Evolutionary conservation across 371 early-diverging fungal genomes (phyloP), one percentile per base, ranked within the genome.

Genomic region (Mortierella sp.): DNA sequence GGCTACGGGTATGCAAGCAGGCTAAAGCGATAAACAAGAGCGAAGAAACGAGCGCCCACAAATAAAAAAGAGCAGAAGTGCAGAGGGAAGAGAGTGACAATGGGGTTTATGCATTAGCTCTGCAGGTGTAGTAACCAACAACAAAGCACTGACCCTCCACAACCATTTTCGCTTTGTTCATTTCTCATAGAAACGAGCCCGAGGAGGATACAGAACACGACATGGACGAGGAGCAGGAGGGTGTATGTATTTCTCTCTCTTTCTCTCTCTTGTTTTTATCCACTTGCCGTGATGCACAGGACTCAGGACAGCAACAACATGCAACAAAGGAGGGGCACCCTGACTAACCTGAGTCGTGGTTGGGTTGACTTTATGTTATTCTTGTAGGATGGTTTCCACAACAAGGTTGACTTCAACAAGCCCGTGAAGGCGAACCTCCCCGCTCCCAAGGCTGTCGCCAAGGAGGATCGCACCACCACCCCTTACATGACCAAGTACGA

Each of bases 401-500:
- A 79, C 38, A 75, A 74, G 48, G 81, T 84, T 14, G 84, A 84
- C 43, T 72, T 80, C 43, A 65, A 65, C 71, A 84, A 84, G 71
- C 75, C 77, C 27, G 32, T 65, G 11, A 58, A 70, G 71, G 75
- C 76, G 44, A 48, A 76, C 29, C 71, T 76, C 27, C 77, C 85
- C 44, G 24, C 41, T 21, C 78, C 81, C 46, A 85, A 86, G 74
- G 84, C 82, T 43, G 82, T 86, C 14, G 80, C 83, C 55, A 87
- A 88, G 80, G 91, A 90, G 77, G 93, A 94, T 68, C 91, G 95
- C 72, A 91, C 95, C 77, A 99, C 99, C 8, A 98, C 99, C n/a
- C 99, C 99, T 27, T 98, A 98, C 88, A 97, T 99, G 98, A 99
- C 99, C 65, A 99, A 99, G 90, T 99, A 99, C 90, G 99, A 99